Conservation (phyloP, 768 basidiomycete species). For the Pleurotus citrinopileatus region DNA sequence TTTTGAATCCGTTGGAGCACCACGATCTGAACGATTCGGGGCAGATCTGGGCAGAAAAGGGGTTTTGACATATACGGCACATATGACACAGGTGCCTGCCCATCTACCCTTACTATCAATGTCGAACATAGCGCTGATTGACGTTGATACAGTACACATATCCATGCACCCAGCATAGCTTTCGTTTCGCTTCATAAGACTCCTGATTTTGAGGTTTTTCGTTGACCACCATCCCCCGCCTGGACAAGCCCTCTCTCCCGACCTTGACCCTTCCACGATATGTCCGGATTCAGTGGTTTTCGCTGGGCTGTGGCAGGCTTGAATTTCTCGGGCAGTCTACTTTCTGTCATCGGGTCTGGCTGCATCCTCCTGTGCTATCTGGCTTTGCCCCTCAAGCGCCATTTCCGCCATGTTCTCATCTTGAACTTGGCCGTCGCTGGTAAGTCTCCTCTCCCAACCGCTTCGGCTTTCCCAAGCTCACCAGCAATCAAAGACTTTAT, state of each 20-base stretch:
- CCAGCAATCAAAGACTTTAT: slow-evolving; percentile 8
- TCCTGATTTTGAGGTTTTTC: background rate
- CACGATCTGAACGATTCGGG: background rate
- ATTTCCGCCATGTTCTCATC: slow-evolving; percentile 16
- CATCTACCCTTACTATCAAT: background rate
- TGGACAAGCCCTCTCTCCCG: background rate
- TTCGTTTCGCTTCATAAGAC: background rate
- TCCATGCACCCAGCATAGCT: background rate
- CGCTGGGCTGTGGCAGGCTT: slow-evolving; percentile 4
- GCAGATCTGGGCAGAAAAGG: background rate
- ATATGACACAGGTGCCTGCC: background rate
- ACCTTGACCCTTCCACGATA: background rate
- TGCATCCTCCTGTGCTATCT: slow-evolving; percentile 15
- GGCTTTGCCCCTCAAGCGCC: slow-evolving; percentile 9
- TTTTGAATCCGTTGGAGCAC: background rate
- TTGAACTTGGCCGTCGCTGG: slow-evolving; percentile 14
- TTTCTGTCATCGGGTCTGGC: slow-evolving; percentile 13
- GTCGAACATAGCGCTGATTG: background rate
- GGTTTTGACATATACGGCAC: background rate
- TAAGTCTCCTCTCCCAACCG: background rate
- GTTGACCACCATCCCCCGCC: background rate
- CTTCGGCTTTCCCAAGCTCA: background rate
- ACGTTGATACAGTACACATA: background rate
- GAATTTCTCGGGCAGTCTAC: slow-evolving; percentile 8
- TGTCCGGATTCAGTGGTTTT: background rate